Evolutionary conservation across 805 yeast genomes (phyloP).

Genomic region (Candida boidinii): DNA sequence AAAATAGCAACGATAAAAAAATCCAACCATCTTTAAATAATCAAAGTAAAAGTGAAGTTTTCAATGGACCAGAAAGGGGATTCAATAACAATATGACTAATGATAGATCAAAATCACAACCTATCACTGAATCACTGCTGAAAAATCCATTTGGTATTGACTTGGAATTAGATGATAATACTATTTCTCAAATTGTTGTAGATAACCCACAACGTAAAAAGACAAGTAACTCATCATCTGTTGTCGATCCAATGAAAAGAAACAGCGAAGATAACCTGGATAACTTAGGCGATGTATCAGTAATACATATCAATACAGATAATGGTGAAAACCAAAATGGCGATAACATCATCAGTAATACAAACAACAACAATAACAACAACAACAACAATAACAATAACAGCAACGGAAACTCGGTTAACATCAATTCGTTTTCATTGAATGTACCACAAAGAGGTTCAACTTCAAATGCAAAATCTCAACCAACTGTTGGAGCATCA

Average conservation of each 20-base stretch:
- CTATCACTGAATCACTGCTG: not conserved
- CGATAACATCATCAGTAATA: not conserved
- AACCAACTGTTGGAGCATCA: constrained; percentile 4
- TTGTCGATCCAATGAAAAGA: constrained; percentile 5
- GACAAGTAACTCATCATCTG: not conserved
- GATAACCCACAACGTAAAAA: constrained; percentile 1
- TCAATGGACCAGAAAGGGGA: not conserved
- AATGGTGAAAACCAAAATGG: constrained; percentile 3
- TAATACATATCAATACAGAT: not conserved
- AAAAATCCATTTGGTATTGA: not conserved
- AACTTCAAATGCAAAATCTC: constrained; percentile 19
- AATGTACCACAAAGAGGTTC: constrained; percentile 9
- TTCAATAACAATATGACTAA: not conserved
- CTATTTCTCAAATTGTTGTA: not conserved
- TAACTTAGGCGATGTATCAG: not conserved
- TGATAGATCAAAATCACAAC: not conserved
- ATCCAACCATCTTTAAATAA: not conserved
- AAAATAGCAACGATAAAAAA: no score
- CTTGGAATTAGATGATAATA: not conserved
- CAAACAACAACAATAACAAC: not conserved
- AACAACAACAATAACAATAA: not conserved
- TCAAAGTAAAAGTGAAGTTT: no score
- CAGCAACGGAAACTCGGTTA: not conserved
- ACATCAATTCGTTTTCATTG: not conserved
- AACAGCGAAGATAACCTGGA: constrained; percentile 2